Conservation (phyloP, 2,329 filamentous ascomycete genomes). For the Ophiognomonia clavigignenti-juglandacearum region DNA sequence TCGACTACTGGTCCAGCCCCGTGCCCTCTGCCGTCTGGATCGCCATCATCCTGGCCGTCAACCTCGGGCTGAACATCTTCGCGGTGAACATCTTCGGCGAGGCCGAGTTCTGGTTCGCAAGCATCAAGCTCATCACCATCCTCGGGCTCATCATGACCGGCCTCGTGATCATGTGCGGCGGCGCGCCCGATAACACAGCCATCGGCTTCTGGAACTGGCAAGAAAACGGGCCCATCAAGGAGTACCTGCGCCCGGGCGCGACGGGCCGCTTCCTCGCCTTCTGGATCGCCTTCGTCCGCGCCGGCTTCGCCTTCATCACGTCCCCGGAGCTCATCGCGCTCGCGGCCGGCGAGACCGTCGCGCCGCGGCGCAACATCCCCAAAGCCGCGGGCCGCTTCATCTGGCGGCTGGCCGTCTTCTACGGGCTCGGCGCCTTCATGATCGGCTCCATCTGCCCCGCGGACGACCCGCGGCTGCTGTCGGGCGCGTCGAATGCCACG, state of each 20-base stretch:
- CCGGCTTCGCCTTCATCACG: constrained; percentile 58
- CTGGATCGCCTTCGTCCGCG: constrained; percentile 52
- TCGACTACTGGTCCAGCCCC: constrained; percentile 27
- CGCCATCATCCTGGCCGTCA: constrained; percentile 14
- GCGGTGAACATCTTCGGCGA: constrained; percentile 15
- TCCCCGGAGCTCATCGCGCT: constrained; percentile 57
- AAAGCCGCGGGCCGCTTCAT: constrained; percentile 59
- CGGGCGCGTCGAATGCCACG: constrained; percentile 51
- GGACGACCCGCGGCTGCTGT: constrained; percentile 54
- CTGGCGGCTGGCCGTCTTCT: constrained; percentile 59
- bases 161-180: constrained; percentile 16
- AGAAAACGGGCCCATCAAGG: constrained; percentile 38
- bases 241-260: constrained; percentile 39
- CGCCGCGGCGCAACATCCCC: constrained; percentile 61
- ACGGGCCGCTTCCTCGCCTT: constrained; percentile 54
- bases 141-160: constrained; percentile 13
- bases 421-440: constrained; percentile 56
- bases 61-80: constrained; percentile 14
- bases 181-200: constrained; percentile 6
- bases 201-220: constrained; percentile 34
- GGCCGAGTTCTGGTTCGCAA: constrained; percentile 21
- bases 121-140: constrained; percentile 20
- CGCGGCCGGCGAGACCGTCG: constrained; percentile 60
- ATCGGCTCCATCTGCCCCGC: constrained; percentile 61
- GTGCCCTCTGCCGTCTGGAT: constrained; percentile 15